Evolutionary conservation across 2,329 filamentous ascomycete species (phyloP).

Genomic region (Monosporascus ibericus): DNA sequence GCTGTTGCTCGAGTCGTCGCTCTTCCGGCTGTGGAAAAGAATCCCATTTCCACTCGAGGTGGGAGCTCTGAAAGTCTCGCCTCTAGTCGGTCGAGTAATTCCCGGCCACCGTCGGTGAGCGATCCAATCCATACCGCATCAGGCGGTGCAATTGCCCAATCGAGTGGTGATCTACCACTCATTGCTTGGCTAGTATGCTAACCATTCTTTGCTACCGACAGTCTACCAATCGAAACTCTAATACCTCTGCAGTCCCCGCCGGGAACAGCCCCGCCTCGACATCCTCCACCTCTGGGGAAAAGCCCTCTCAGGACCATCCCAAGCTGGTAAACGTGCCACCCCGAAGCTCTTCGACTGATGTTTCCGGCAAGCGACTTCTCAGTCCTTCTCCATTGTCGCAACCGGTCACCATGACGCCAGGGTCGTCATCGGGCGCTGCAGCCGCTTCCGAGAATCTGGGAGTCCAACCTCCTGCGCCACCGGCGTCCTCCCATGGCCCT

Average conservation of each 20-base stretch:
- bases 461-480: constrained; percentile 25
- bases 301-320: constrained; percentile 43
- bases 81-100: constrained; percentile 52
- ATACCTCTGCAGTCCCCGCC: constrained; percentile 34
- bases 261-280: constrained; percentile 48
- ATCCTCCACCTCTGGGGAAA: constrained; percentile 38
- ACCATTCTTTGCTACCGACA: constrained; percentile 37
- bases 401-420: constrained; percentile 57
- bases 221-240: constrained; percentile 54
- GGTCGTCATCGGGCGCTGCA: constrained; percentile 38
- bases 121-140: constrained; percentile 10
- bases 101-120: constrained; percentile 63
- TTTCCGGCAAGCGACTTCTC: constrained; percentile 51
- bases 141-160: constrained; percentile 36
- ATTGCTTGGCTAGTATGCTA: constrained; percentile 35
- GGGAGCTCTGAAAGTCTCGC: constrained; percentile 61
- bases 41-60: constrained; percentile 35
- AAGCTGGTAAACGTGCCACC: constrained; percentile 54
- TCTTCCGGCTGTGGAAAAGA: constrained; percentile 28
- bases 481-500: constrained; percentile 20
- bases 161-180: constrained; percentile 22
- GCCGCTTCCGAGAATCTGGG: constrained; percentile 25
- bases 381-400: constrained; percentile 71
- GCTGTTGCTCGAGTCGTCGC: constrained; percentile 27
- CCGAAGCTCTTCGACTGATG: constrained; percentile 59